phyloP scores from a whole-genome alignment of 2,329 filamentous ascomycete genomes.

The Xylariales sp. region DNA sequence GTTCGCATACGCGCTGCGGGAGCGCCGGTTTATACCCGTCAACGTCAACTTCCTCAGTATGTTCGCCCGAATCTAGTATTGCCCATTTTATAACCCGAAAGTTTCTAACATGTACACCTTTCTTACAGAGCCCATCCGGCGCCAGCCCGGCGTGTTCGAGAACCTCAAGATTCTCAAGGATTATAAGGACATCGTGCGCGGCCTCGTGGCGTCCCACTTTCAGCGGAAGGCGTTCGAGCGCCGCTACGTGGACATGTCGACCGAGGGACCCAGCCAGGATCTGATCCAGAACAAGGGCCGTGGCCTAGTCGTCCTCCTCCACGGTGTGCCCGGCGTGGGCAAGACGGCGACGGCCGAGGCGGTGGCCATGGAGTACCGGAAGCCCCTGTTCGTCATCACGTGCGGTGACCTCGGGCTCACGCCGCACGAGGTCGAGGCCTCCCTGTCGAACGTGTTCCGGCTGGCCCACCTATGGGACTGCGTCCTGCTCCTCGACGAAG shows the following conservation, averaged over 20 bases:
- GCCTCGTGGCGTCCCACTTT: conserved; percentile 56
- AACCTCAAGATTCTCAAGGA: conserved; percentile 55
- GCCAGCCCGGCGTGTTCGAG: conserved; percentile 54
- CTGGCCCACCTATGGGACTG: conserved; percentile 53
- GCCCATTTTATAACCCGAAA: no score
- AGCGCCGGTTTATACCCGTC: conserved; percentile 55
- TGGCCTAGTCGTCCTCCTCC: conserved; percentile 58
- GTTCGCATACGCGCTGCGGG: conserved; percentile 56
- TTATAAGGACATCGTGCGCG: conserved; percentile 56
- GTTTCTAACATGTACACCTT: background rate
- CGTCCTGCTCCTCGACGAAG: conserved; percentile 48
- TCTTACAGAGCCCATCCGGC: conserved; percentile 48
- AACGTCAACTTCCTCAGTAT: conserved; percentile 49
- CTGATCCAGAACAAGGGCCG: conserved; percentile 59
- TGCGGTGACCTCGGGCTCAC: conserved; percentile 61
- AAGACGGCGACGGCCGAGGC: conserved; percentile 62
- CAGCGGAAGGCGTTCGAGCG: conserved; percentile 55
- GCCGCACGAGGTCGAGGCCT: conserved; percentile 55
- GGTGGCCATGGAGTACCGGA: conserved; percentile 55
- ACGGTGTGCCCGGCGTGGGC: conserved; percentile 61
- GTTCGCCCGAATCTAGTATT: background rate
- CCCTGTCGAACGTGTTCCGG: conserved; percentile 57
- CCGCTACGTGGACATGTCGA: conserved; percentile 46
- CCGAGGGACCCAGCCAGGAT: conserved; percentile 51
- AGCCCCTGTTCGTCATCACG: conserved; percentile 61